These are phyloP conservation scores for Komagataella kurtzmanii DNA, from an alignment of 805 yeast species.

Conservation along the genomic window DNA sequence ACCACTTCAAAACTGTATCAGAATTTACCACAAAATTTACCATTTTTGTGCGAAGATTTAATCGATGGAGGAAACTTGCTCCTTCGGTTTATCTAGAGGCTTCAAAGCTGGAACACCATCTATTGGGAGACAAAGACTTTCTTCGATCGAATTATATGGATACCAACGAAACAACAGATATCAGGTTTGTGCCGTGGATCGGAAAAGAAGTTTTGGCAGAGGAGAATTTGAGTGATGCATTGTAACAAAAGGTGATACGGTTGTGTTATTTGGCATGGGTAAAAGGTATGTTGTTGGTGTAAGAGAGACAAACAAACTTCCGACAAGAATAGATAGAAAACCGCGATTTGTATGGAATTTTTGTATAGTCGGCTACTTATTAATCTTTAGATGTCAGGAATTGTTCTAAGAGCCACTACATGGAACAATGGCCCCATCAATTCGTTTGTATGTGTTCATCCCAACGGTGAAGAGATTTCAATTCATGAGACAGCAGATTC, in stretches of 20 bases:
- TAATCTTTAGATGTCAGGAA: neutral
- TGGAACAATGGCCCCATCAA: neutral
- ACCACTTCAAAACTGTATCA: neutral
- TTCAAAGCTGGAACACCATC: neutral
- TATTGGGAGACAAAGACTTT: neutral
- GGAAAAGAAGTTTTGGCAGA: neutral
- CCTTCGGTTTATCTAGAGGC: neutral
- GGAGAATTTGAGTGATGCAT: neutral
- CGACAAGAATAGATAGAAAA: no score
- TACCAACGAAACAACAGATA: neutral
- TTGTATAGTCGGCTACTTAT: neutral
- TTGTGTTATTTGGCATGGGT: no score
- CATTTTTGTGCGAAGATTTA: neutral
- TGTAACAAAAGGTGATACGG: neutral
- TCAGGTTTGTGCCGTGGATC: neutral
- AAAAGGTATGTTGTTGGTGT: no score
- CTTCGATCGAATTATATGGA: neutral
- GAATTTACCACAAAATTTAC: neutral
- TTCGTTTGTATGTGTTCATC: slow-evolving; percentile 43
- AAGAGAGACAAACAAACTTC: no score
- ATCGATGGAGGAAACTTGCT: neutral
- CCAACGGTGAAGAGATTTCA: slow-evolving; percentile 69
- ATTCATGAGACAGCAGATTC: slow-evolving; percentile 37
- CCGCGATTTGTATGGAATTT: neutral
- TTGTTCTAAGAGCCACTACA: neutral